Base-by-base conservation (phyloP, 2,329 filamentous ascomycete genomes). In the Talaromyces sp. region DNA sequence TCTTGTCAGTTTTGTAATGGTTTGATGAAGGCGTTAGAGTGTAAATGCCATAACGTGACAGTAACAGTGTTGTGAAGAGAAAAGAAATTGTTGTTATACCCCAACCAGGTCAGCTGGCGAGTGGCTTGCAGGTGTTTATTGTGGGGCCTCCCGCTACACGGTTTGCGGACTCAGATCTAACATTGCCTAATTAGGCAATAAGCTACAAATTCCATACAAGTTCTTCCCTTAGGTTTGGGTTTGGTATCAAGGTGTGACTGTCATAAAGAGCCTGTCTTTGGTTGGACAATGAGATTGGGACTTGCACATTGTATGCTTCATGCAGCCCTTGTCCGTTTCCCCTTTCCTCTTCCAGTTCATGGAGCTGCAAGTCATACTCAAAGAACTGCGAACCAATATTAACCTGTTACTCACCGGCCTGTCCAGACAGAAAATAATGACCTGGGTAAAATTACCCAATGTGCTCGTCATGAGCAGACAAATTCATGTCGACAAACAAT, bases 131-230 rank as follows among this genome's bases (percentile, higher is more conserved):
- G 27, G 49, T 3, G n/a, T 11, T 47, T 19, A 3, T 4, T 9
- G 49, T 52, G 49, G 33, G 33, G 52, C 52, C 31, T 4, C 31
- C 50, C 10, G 16, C 13, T 16, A 58, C 14, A 13, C 22, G 8
- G 19, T 33, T 33, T 31, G 35, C 35, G 14, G 35, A 10, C 39
- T 58, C 10, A 16, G 14, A 58, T 33, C 37, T 45, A 14, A 43
- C 45, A 59, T 45, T 59, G 56, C 56, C 56, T 59, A 59, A 59
- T 59, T 33, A 3, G 24, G 56, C 31, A 59, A 59, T 27, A 41
- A 59, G 43, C 43, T 61, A 31, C 14, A 31, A 33, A 33, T 10
- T 13, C 19, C 57, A 58, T 61, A 61, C 27, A 37, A 50, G 27
- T 22, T 37, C 52, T 37, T 37, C 33, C 22, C 33, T 61, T 16